Evolutionary conservation across 75 land plant genomes (phyloP), one percentile per base, ranked within the genome.

Genomic region (Picea sitchensis): DNA sequence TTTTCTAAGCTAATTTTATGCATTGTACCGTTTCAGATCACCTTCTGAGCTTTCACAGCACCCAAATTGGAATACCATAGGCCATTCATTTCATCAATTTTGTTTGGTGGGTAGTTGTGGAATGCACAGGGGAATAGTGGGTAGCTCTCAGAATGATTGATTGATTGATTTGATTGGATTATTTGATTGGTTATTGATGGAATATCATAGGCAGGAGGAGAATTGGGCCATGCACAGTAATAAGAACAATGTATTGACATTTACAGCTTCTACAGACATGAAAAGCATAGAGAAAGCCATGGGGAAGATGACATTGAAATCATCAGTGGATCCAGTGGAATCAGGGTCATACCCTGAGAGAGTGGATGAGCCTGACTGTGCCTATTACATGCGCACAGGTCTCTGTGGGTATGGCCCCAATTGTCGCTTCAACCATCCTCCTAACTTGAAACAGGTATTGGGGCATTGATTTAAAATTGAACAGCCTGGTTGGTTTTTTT

Each of bases 371-470:
- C 89, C 86, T 2, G 92, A 95, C 62, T 95, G 98, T 64, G 68
- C 82, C 1, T 95, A 85, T 83, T 95, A 93, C 80, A 79, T 95
- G 80, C 84, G 90, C 31, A 91, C 89, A 11, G 98, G 93, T 5
- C 75, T 76, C 5, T 93, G 95, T 79, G 90, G 85, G 8, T 93
- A 83, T 77, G 95, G 93, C 13, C 84, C 78, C 81, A 91, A 80
- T 71, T 93, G 95, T 65, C 83, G 87, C 2, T 93, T 77, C 68
- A 88, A 93, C 78, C 95, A 93, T 78, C 95, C 95, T 41, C 60
- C 81, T 36, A 51, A 81, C 34, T 17, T 81, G 47, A 77, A 79
- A 26, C 82, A 80, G 82, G 82, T 81, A 81, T 14, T 31, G 15
- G 8, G 26, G 30, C 59, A 26, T 72, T 81, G 23, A 38, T 58